A percentile compares a stretch with the other conserved stretches of the same genome.
phyloP scores from a whole-genome alignment of 169 alveolate genomes.

The Plasmodium berghei region DNA sequence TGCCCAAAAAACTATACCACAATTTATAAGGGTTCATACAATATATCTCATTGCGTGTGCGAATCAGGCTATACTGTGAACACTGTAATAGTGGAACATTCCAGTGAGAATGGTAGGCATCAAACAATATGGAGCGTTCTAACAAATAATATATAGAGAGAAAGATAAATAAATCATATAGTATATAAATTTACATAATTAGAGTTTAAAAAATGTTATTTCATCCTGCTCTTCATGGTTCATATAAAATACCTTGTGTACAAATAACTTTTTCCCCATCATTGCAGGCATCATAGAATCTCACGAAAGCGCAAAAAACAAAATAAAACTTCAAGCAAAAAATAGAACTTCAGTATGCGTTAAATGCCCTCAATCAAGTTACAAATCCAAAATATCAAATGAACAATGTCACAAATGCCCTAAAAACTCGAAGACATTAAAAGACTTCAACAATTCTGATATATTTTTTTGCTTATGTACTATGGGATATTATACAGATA shows the following conservation, averaged over 20 bases:
- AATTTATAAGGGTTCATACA: conserved; percentile 71
- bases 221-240: no score
- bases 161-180: neutral
- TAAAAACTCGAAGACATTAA: conserved; percentile 81
- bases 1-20: conserved; percentile 80
- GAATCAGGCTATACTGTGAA: conserved; percentile 79
- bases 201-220: no score
- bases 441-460: conserved; percentile 79
- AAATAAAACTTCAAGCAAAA: no score
- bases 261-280: no score
- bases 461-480: conserved; percentile 85
- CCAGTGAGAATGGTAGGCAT: neutral
- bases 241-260: no score
- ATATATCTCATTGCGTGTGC: conserved; percentile 78
- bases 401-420: conserved; percentile 85
- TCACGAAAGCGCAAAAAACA: no score
- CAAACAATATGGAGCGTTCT: conserved; percentile 1
- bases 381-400: conserved; percentile 83
- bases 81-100: conserved; percentile 3
- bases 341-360: conserved; percentile 31
- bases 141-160: conserved; percentile 23
- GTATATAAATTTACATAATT: no score
- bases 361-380: conserved; percentile 84
- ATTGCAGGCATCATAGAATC: no score
- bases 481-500: conserved; percentile 85